These are phyloP conservation scores for Yarrowia bubula DNA, from an alignment of 805 yeast genomes.

Conservation along the genomic window DNA sequence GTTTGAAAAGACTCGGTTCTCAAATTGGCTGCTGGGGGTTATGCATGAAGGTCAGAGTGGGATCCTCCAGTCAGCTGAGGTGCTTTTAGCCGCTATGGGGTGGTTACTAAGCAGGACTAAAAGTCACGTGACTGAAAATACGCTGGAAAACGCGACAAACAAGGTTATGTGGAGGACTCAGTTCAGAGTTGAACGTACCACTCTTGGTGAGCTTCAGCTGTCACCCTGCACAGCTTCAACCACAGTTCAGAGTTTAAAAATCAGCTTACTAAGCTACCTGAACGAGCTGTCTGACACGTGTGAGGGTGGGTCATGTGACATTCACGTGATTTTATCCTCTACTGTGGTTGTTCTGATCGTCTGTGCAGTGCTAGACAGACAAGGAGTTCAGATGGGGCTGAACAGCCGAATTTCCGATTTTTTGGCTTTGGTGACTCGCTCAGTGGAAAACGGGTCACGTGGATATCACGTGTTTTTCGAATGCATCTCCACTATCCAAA, in stretches of 20 bases:
- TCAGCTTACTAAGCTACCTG: neutral
- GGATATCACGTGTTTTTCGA: neutral
- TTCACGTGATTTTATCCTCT: neutral
- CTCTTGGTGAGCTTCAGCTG: neutral
- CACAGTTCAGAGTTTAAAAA: neutral
- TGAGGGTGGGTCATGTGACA: neutral
- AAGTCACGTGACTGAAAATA: neutral
- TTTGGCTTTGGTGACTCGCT: neutral
- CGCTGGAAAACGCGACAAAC: neutral
- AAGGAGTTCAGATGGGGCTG: neutral
- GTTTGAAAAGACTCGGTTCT: neutral
- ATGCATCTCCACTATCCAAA: neutral
- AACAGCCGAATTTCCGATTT: slow-evolving; percentile 3
- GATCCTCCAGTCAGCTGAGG: neutral
- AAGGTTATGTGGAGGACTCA: neutral
- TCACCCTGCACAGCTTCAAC: neutral
- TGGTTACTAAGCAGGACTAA: neutral
- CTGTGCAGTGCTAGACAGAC: neutral
- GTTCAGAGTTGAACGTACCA: neutral
- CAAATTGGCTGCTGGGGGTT: neutral
- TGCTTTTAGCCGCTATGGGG: neutral
- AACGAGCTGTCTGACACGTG: neutral
- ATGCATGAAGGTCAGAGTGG: neutral
- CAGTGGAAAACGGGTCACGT: neutral
- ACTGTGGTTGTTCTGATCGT: neutral